Base-by-base conservation (phyloP, 1,139 yeast species). In the Saccharomyces hybrid region DNA sequence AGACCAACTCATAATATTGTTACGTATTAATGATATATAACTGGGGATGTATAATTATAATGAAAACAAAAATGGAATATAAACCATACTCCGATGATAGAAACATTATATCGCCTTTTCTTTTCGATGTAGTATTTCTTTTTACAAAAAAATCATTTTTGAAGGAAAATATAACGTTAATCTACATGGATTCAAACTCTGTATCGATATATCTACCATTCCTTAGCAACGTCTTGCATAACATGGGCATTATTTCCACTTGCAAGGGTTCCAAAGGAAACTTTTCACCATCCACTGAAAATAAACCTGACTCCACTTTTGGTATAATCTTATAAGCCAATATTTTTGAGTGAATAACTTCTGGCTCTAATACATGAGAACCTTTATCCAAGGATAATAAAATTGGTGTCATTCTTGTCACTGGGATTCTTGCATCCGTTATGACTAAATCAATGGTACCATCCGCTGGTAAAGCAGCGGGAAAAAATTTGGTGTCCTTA, bases 401-500 rank as follows among this genome's bases (percentile, higher is more conserved):
- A 8, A 86, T 78, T 23, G 80, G 76, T 2, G 83, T 75, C 31
- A 84, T 78, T 54, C 80, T 79, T 16, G 79, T 52, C 2, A 88
- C 61, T 5, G 88, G 81, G 0, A 85, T 75, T 32, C 81, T 73
- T 1, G 86, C 75, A 66, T 86, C 88, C 62, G 87, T 83, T 38
- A 87, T 69, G 13, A 90, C 78, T 69, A 93, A 64, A 70, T 93
- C 99, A 78, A 93, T 81, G 2, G 86, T 73, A 2, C 97, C 97
- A 72, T 93, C 99, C 59, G 81, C 78, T 1, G 97, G 97, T 55
- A 89, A 75, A 0, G 97, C 90, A 1, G 95, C 96, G 0, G 99
- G 99, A 73, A 93, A 93, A 68, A 91, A 88, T 64, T 86, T 85
- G 1, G 86, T 83, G 63, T 86, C 95, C 31, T 82, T 78, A 2